Base-by-base conservation (phyloP, 2,329 filamentous ascomycete genomes). In the Tolypocladium nubicola region DNA sequence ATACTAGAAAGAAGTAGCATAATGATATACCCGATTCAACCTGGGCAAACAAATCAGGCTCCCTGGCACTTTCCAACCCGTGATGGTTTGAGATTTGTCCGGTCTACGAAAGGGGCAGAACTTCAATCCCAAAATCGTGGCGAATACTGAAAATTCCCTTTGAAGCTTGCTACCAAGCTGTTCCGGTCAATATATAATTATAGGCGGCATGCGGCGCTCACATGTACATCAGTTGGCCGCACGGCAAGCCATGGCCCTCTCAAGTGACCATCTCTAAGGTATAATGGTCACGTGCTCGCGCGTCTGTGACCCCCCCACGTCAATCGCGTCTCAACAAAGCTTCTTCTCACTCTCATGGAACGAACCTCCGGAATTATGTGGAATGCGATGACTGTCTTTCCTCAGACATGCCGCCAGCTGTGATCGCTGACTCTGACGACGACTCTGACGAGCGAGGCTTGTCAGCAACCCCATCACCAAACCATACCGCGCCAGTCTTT, bases 351-450 rank as follows among this genome's bases (percentile, higher is more conserved):
- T n/a, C 26, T 4, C 8, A 13, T n/a, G 30, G 8, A 50, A 50
- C 26, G 19, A 49, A 10, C 30, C 3, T n/a, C 19, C 5, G 21
- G 30, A 8, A 21, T 35, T 11, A 1, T 8, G 30, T 9, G 5
- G 30, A 50, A 35, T 30, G 16, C 30, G 6, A 37, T 37, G 47
- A 13, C 10, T 21, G 30, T 10, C 11, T 40, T 45, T 38, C 7
- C 10, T 6, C 10, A 33, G 57, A 55, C 23, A 68, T 68, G 67
- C 38, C 59, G 14, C 60, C 60, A 21, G 55, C 58, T 23, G 60
- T 71, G 41, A 75, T 75, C 58, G 71, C 71, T 38, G 73, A 75
- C 60, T 75, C 73, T 19, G 73, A 75, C 39, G 30, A 35, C 9
- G 69, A 70, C 6, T 62, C 62, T 37, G 53, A 59, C 21, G 57